Base-by-base conservation (phyloP, 179 eudicot species). In the Monotropa hypopitys region DNA sequence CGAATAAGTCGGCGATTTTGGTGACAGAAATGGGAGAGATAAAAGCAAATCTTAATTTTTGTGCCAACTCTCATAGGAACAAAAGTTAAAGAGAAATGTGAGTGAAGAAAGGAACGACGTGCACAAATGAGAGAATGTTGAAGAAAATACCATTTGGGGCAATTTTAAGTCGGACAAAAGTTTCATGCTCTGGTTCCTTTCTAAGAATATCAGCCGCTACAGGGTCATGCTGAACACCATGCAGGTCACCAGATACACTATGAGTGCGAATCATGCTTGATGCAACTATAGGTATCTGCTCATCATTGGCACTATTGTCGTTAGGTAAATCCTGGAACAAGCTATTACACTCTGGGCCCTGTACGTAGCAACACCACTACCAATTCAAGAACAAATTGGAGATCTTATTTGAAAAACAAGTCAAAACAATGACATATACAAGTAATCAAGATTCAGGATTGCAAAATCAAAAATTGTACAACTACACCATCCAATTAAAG, bases 111-210 rank as follows among this genome's bases (percentile, higher is more conserved):
- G 49, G 3, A 20, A 43, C 4, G 54, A 18, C 20, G 20, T 43
- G 28, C 35, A 70, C 12, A 72, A 74, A 75, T 13, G n/a, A 40
- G 28, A 54, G 75, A 30, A 43, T 51, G 56, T 28, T 38, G 32
- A 73, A 21, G 66, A 26, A 54, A 57, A 72, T 89, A 96, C 99
- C 99, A 72, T 81, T 75, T 26, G 99, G 99, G 69, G 89, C 72
- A 77, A 96, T 93, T 81, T 85, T 96, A 74, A 96, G 88, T 62
- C 96, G 92, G 47, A 93, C 98, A 89, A 96, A 96, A 79, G 96
- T 96, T 80, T 93, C 99, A 18, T 96, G 99, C 83, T 96, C 99
- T 57, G 99, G 99, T 81, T 96, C 99, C 88, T 91, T 96, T 87
- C 99, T 84, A 18, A 96, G 88, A 83, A 96, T 96, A 85, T 96